Conservation (phyloP, 305 asterid species). For the Solanum chacoense region DNA sequence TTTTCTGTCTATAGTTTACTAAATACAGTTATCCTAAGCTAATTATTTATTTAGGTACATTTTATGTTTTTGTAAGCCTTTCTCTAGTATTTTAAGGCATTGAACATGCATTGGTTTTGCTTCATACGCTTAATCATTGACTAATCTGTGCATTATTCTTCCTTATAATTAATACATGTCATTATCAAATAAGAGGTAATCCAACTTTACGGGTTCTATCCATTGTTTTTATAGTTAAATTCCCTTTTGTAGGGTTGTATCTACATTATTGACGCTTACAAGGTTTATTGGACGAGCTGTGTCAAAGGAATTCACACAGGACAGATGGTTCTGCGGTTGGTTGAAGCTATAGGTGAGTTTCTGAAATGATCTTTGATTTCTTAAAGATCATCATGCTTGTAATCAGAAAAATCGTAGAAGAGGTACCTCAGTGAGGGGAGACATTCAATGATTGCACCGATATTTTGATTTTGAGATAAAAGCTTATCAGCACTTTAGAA, state of each 20-base stretch:
- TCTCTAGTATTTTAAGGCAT: background rate
- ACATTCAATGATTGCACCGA: background rate
- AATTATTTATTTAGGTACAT: background rate
- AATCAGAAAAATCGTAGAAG: background rate
- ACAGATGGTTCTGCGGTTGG: constrained; percentile 64
- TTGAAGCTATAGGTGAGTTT: constrained; percentile 85
- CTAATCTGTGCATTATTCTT: background rate
- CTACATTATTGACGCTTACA: constrained; percentile 70
- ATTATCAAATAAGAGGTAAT: background rate
- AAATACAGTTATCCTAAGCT: background rate
- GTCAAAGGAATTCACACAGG: constrained; percentile 73
- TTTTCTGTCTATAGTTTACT: background rate
- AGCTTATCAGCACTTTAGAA: background rate
- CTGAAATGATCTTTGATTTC: background rate
- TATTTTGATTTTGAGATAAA: background rate
- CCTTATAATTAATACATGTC: background rate
- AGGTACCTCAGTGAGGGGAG: background rate
- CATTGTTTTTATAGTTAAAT: background rate
- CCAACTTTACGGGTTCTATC: background rate
- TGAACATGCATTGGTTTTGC: background rate
- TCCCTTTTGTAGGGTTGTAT: constrained; percentile 55
- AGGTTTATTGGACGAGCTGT: constrained; percentile 71
- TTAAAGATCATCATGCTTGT: background rate
- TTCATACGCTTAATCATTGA: background rate
- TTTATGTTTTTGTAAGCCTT: background rate